Conservation (phyloP, 257 asterid genomes). For the Jacaranda mimosifolia region DNA sequence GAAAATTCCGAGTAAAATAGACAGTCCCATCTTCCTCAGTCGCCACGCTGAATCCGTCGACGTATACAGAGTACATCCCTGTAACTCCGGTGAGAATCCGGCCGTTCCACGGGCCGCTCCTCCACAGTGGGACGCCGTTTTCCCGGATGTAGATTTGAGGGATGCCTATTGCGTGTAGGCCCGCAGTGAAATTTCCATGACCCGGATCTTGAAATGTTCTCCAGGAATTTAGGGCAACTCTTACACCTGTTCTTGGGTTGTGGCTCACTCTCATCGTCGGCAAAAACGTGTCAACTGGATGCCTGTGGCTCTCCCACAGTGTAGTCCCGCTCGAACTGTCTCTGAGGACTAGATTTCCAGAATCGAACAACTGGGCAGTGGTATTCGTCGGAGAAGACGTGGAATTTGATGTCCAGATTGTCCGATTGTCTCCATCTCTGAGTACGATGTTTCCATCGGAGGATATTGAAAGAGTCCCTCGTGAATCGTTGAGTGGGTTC, state of each 20-base stretch:
- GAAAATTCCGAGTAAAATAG: conserved; percentile 2
- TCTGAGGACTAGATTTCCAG: conserved; percentile 58
- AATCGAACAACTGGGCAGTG: conserved; percentile 50
- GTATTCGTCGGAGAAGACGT: conserved; percentile 24
- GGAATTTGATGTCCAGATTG: conserved; percentile 56
- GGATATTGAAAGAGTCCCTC: conserved; percentile 48
- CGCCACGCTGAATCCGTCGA: conserved; percentile 36
- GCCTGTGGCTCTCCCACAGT: conserved; percentile 62
- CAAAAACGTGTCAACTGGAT: conserved; percentile 49
- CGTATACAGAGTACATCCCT: conserved; percentile 38
- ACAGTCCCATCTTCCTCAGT: conserved; percentile 34
- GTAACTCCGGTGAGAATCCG: conserved; percentile 38
- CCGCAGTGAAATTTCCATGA: conserved; percentile 49
- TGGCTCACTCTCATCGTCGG: conserved; percentile 49
- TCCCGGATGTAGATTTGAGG: conserved; percentile 52
- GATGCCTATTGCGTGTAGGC: conserved; percentile 17
- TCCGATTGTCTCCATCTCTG: conserved; percentile 33
- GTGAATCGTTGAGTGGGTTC: conserved; percentile 47
- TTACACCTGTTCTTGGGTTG: conserved; percentile 37
- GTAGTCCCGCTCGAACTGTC: conserved; percentile 35
- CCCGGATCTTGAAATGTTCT: conserved; percentile 52
- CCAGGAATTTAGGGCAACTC: conserved; percentile 52
- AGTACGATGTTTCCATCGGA: conserved; percentile 55
- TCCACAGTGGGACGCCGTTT: conserved; percentile 43
- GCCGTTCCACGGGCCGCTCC: conserved; percentile 63